Conservation (phyloP, 805 yeast genomes). For the Sporopachydermia lactativora region DNA sequence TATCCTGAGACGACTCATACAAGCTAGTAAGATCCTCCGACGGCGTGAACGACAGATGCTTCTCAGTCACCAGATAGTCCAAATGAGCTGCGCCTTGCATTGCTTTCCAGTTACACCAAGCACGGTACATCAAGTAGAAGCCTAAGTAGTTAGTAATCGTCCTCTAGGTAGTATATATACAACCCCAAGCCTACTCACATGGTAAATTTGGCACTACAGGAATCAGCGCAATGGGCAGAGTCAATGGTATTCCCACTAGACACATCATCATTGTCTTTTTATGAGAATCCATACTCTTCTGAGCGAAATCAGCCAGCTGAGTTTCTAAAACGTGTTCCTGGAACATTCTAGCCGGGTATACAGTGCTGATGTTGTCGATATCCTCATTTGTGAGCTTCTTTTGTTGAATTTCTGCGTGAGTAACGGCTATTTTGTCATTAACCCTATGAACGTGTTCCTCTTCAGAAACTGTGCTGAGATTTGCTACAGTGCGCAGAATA, state of each 20-base stretch:
- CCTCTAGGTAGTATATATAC: background rate
- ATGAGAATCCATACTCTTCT: conserved; percentile 36
- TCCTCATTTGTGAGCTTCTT: conserved; percentile 11
- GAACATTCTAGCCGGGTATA: conserved; percentile 31
- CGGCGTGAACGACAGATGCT: conserved; percentile 24
- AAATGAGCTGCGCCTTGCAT: conserved; percentile 60
- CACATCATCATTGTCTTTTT: conserved; percentile 37
- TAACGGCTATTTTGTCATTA: conserved; percentile 9
- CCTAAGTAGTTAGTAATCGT: conserved; percentile 27
- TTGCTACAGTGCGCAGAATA: conserved; percentile 35
- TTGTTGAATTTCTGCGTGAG: conserved; percentile 8
- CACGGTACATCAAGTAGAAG: conserved; percentile 65
- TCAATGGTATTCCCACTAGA: conserved; percentile 53
- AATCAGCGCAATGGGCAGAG: conserved; percentile 64
- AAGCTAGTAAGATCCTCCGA: conserved; percentile 20
- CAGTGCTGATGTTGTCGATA: conserved; percentile 18
- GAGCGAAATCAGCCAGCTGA: conserved; percentile 30
- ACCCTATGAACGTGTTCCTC: conserved; percentile 9
- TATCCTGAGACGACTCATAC: conserved; percentile 5
- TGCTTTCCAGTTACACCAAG: conserved; percentile 78
- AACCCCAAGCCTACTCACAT: background rate
- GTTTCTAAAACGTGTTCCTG: conserved; percentile 16
- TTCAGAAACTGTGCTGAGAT: conserved; percentile 14
- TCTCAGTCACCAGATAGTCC: conserved; percentile 33
- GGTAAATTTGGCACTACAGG: conserved; percentile 92